Percentiles rank a stretch among this genome's conserved stretches.
Conservation (phyloP, 2,329 filamentous ascomycete genomes). For the Alternaria alternata region DNA sequence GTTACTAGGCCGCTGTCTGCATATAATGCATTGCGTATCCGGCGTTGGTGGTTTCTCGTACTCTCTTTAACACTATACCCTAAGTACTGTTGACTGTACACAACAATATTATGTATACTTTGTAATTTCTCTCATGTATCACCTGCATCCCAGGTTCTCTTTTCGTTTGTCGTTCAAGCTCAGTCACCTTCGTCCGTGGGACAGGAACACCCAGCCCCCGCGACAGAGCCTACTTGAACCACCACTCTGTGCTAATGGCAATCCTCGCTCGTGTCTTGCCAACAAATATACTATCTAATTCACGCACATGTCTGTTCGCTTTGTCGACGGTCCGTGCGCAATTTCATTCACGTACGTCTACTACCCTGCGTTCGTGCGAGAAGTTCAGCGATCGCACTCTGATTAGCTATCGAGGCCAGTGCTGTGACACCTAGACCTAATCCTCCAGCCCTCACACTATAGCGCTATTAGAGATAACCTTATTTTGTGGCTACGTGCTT, state of each 20-base stretch:
- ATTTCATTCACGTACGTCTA: too few relatives aligned
- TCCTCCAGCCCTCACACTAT: too few relatives aligned
- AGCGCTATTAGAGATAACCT: too few relatives aligned
- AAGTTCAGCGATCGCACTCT: too few relatives aligned
- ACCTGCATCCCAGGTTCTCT: neutral
- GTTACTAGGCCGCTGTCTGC: neutral
- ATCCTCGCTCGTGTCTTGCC: neutral
- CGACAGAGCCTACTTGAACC: neutral
- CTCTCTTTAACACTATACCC: slow-evolving; percentile 21
- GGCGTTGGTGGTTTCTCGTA: slow-evolving; percentile 12
- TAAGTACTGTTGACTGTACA: slow-evolving; percentile 10
- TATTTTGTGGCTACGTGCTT: too few relatives aligned
- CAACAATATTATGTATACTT: slow-evolving; percentile 11
- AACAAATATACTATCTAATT: too few relatives aligned
- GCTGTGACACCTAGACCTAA: too few relatives aligned
- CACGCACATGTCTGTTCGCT: too few relatives aligned
- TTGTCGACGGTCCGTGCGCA: too few relatives aligned
- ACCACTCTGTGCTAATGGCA: neutral
- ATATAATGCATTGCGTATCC: slow-evolving; percentile 3
- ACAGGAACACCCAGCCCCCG: neutral
- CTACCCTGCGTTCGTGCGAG: too few relatives aligned
- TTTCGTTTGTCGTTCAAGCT: slow-evolving; percentile 4
- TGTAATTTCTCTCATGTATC: slow-evolving; percentile 16
- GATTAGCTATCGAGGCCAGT: too few relatives aligned
- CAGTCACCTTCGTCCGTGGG: neutral